phyloP scores from a whole-genome alignment of 805 yeast genomes.

The Candida golubevii region DNA sequence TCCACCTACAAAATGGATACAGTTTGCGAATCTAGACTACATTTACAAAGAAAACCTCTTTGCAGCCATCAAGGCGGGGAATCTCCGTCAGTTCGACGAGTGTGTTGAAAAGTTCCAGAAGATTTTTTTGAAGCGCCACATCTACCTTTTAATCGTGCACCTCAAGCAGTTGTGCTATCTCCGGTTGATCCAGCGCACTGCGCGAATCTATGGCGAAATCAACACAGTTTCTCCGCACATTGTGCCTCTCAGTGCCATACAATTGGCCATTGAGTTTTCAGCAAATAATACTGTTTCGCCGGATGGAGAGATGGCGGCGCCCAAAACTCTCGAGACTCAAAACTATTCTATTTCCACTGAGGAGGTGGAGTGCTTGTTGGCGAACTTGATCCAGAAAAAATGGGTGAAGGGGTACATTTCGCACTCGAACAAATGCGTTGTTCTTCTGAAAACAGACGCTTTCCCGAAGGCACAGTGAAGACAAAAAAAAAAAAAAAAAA shows the following conservation, averaged over 20 bases:
- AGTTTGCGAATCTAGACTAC: slow-evolving; percentile 37
- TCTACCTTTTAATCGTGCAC: slow-evolving; percentile 56
- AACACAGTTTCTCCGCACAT: slow-evolving; percentile 29
- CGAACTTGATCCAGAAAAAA: slow-evolving; percentile 58
- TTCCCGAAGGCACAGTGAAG: slow-evolving; percentile 45
- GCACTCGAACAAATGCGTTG: slow-evolving; percentile 68
- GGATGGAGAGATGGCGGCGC: background rate
- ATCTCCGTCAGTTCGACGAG: slow-evolving; percentile 48
- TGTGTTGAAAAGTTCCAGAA: slow-evolving; percentile 42
- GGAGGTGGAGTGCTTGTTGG: slow-evolving; percentile 65
- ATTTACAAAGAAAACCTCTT: slow-evolving; percentile 47
- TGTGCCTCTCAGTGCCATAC: slow-evolving; percentile 39
- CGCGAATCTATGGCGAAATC: slow-evolving; percentile 17
- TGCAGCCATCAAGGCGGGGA: slow-evolving; percentile 48
- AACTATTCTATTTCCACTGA: slow-evolving; percentile 32
- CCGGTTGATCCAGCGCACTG: slow-evolving; percentile 44
- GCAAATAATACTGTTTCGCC: background rate
- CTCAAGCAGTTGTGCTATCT: slow-evolving; percentile 49
- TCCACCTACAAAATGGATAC: slow-evolving; percentile 43
- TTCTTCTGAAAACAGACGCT: slow-evolving; percentile 68
- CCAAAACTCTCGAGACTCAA: background rate
- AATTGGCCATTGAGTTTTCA: slow-evolving; percentile 36
- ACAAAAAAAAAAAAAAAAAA: no score
- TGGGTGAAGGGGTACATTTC: slow-evolving; percentile 77
- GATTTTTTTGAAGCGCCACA: slow-evolving; percentile 51